Percentiles rank a stretch among this genome's conserved stretches.
These are phyloP conservation scores for Cocos nucifera DNA, from an alignment of 176 grass and related monocot genomes.

Conservation along the genomic window DNA sequence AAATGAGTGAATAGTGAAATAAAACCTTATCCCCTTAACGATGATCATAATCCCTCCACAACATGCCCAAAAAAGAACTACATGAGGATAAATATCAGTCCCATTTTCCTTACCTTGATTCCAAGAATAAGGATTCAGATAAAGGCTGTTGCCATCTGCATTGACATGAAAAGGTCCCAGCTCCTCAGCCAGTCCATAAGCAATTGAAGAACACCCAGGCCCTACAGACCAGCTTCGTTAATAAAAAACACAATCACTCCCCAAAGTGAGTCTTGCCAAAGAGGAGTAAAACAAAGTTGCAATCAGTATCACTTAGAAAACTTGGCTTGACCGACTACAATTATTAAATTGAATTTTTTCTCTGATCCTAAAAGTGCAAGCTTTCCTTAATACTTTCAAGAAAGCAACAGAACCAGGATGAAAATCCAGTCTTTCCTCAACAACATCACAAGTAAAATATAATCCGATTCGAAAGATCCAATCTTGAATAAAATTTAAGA, in stretches of 20 bases:
- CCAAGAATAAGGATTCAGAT: constrained; percentile 89
- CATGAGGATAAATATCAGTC: constrained; percentile 3
- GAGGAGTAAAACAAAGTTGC: no score
- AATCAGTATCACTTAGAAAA: no score
- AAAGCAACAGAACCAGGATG: no score
- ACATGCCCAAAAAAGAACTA: background rate
- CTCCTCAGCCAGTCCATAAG: constrained; percentile 88
- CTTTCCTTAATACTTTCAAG: no score
- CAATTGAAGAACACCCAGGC: constrained; percentile 93
- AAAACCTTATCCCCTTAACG: background rate
- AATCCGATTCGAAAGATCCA: no score
- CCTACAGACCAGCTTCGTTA: constrained; percentile 12
- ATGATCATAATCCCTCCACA: background rate
- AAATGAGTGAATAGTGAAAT: no score
- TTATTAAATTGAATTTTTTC: background rate
- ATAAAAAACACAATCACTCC: background rate
- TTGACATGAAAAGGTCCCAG: constrained; percentile 94
- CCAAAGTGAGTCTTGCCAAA: no score
- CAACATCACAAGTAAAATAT: no score
- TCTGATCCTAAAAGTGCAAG: no score
- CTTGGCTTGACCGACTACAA: background rate
- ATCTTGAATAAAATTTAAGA: no score
- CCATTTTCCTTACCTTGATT: constrained; percentile 57
- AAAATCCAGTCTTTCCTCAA: no score
- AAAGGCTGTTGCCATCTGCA: constrained; percentile 63